A percentile compares a stretch with the other conserved stretches of the same genome.
Conservation (phyloP, 805 yeast genomes). For the Isabelozyma heimii region DNA sequence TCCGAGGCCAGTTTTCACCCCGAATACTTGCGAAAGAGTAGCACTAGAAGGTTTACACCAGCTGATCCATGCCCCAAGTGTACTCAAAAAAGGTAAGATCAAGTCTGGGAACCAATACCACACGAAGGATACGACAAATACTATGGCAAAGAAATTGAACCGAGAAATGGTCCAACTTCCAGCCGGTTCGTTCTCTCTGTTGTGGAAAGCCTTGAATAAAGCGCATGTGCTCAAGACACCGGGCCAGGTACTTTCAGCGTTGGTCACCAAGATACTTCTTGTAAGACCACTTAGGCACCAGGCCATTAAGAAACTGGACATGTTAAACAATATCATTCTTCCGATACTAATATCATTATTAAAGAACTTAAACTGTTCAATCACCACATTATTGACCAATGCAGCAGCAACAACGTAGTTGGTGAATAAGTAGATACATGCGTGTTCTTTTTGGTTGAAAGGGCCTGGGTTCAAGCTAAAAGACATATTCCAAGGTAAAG, state of each 20-base stretch:
- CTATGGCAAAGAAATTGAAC: conserved; percentile 11
- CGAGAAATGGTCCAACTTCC: conserved; percentile 7
- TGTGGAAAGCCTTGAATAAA: conserved; percentile 7
- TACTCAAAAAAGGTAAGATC: conserved; percentile 4
- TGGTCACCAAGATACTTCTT: conserved; percentile 2
- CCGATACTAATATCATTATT: conserved; percentile 5
- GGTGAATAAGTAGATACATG: conserved; percentile 5
- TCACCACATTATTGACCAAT: conserved; percentile 5
- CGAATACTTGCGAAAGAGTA: conserved; percentile 8
- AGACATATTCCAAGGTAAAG: conserved; percentile 1
- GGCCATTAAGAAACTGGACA: conserved; percentile 5
- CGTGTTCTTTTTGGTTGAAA: conserved; percentile 5
- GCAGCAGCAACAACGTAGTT: conserved; percentile 4
- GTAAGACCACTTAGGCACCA: conserved; percentile 4
- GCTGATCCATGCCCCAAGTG: conserved; percentile 7
- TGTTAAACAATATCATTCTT: conserved; percentile 7
- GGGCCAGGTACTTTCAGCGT: conserved; percentile 5
- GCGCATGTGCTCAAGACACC: conserved; percentile 6
- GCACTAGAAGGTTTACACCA: conserved; percentile 8
- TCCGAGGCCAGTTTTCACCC: conserved; percentile 8
- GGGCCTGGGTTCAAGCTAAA: conserved; percentile 5
- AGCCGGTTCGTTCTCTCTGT: conserved; percentile 1
- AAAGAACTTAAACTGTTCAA: conserved; percentile 9
- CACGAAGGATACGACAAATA: conserved; percentile 12
- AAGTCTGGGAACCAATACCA: conserved; percentile 18